A percentile compares a stretch with the other conserved stretches of the same genome.
Conservation (phyloP, 495 filamentous ascomycete genomes). For the Penicillium riverlandense region DNA sequence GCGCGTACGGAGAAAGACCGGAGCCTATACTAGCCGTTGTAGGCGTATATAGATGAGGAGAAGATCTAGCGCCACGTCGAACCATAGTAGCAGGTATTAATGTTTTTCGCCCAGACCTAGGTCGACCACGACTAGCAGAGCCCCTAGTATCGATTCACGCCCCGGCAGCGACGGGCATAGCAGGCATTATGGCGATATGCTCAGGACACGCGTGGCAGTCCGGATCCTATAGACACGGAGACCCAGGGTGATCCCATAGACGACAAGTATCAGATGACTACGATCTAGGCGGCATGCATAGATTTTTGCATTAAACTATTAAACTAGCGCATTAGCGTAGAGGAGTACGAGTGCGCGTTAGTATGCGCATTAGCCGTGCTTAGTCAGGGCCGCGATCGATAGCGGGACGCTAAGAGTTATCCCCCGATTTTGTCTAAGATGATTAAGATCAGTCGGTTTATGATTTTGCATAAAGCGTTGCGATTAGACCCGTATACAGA, state of each 20-base stretch:
- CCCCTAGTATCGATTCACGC: not conserved
- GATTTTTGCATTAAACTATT: constrained; percentile 12
- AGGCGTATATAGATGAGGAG: constrained; percentile 5
- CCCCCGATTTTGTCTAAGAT: not conserved
- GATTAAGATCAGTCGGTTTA: constrained; percentile 5
- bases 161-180: not conserved
- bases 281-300: not conserved
- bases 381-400: not conserved
- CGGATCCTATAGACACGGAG: too few relatives aligned
- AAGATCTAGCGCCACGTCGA: constrained; percentile 3
- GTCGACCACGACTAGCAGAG: not conserved
- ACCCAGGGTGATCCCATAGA: too few relatives aligned
- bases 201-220: too few relatives aligned
- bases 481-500: not conserved
- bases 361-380: constrained; percentile 4
- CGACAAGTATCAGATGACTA: too few relatives aligned
- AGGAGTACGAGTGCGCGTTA: constrained; percentile 7
- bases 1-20: not conserved
- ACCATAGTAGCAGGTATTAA: constrained; percentile 8
- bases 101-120: constrained; percentile 9
- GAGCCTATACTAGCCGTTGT: constrained; percentile 1
- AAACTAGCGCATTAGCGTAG: not conserved
- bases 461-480: constrained; percentile 4
- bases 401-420: not conserved
- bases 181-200: not conserved